A percentile compares a stretch with the other conserved stretches of the same genome.
phyloP scores from a whole-genome alignment of 148 eudicot species.

The Nyssa sinensis region DNA sequence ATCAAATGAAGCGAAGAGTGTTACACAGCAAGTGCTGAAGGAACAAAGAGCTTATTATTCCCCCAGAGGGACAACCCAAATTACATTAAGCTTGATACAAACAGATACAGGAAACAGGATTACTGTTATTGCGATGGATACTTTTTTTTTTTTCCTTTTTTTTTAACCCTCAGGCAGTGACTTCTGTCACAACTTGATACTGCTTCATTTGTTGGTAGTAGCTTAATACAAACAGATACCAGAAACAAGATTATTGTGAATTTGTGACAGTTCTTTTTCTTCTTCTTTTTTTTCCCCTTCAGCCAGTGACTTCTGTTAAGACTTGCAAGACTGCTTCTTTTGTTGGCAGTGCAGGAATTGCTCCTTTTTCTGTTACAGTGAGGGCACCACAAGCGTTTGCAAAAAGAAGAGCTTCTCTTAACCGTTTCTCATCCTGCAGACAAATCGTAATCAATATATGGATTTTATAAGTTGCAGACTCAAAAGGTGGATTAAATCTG shows the following conservation, averaged over 20 bases:
- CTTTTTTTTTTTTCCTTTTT: too few relatives aligned
- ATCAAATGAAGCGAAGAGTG: neutral
- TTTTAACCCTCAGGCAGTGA: too few relatives aligned
- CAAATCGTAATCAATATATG: neutral
- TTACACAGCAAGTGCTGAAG: neutral
- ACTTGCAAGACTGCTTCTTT: conserved; percentile 56
- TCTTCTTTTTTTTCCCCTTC: conserved; percentile 8
- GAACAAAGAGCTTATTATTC: conserved; percentile 2
- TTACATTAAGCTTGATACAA: neutral
- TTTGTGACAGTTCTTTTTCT: too few relatives aligned
- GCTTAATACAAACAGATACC: too few relatives aligned
- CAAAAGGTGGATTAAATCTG: neutral
- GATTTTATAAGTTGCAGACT: neutral
- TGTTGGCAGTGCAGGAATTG: conserved; percentile 73
- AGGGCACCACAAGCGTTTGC: conserved; percentile 91
- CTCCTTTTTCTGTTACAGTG: conserved; percentile 72
- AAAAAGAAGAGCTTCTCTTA: conserved; percentile 62
- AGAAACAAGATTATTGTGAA: too few relatives aligned
- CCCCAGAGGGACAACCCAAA: neutral
- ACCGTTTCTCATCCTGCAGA: conserved; percentile 63
- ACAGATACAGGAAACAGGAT: conserved; percentile 10
- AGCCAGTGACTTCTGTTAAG: conserved; percentile 29
- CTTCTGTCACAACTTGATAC: too few relatives aligned
- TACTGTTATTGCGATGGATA: too few relatives aligned
- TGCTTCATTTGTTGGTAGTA: too few relatives aligned